Evolutionary conservation across 441 rosid species (phyloP), one percentile per base, ranked within the genome.

Genomic region (Pelargonium myrrhifolium): DNA sequence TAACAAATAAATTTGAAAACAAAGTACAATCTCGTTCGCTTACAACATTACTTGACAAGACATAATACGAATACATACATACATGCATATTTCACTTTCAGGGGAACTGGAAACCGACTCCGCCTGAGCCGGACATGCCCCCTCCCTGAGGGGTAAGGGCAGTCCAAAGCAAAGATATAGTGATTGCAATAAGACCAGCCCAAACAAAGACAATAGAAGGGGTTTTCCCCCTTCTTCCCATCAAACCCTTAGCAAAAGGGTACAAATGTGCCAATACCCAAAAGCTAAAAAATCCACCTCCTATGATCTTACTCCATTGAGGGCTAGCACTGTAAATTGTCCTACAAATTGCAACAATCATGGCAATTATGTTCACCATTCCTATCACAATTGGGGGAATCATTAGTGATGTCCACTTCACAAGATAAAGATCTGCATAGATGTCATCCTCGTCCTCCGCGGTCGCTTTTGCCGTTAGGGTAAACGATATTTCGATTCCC

Each of bases 261-360:
- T 80, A 83, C 18, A 88, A 82, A 75, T 88, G 94, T 55, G 84
- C 81, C 58, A 86, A 40, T 15, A 86, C 91, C 91, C 94, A 88
- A 69, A 88, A 79, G 79, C 91, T 85, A 82, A 88, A 88, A 76
- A 86, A 86, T 66, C 82, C 88, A 9, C 94, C 94, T 49, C 94
- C 94, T 3, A 85, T n/a, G 26, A 88, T 80, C 72, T 72, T 83
- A 79, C 89, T 88, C 91, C 91, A 88, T 55, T 86, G 79, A 3
- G 94, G 91, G 62, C 69, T 78, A 0, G 80, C 64, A 69, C 86
- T 86, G 74, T 86, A 88, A 65, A 88, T 26, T 4, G 89, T 86
- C 75, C 91, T 79, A 14, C 83, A 71, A 31, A 77, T 62, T 4
- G 83, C 94, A 6, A 86, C 85, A 1, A 87, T 83, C 3, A 88